These are phyloP conservation scores for Kwoniella botswanensis DNA, from an alignment of 768 basidiomycete species.

Conservation along the genomic window DNA sequence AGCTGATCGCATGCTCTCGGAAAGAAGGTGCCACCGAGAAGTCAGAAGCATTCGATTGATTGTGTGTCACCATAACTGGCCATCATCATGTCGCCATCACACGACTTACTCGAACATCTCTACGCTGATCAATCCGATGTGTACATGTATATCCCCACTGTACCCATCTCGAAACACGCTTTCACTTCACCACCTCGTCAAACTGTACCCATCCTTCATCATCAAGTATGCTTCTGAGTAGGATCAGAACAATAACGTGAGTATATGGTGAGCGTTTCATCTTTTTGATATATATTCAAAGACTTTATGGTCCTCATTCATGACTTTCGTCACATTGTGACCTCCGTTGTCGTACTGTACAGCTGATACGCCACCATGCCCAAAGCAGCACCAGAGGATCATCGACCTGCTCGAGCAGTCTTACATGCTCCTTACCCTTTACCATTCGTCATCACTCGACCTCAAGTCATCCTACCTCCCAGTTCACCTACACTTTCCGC, in stretches of 20 bases:
- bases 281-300: not conserved
- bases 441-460: constrained; percentile 32
- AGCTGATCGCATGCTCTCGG: too few relatives aligned
- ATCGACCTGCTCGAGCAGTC: constrained; percentile 33
- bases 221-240: not conserved
- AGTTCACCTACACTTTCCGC: not conserved
- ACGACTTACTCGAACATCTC: too few relatives aligned
- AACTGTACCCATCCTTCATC: constrained; percentile 8
- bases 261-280: constrained; percentile 1
- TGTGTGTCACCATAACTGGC: too few relatives aligned
- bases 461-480: not conserved
- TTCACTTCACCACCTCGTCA: constrained; percentile 32
- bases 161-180: constrained; percentile 17
- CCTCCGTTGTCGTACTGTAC: not conserved
- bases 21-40: too few relatives aligned
- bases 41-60: too few relatives aligned
- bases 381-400: constrained; percentile 24
- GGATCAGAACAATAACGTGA: not conserved
- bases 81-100: too few relatives aligned
- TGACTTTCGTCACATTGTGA: not conserved
- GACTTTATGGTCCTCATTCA: not conserved
- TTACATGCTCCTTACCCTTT: constrained; percentile 46
- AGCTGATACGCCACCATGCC: constrained; percentile 16
- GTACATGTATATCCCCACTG: not conserved
- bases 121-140: not conserved